These are phyloP conservation scores for Quercus cerris DNA, from an alignment of 306 rosid species.

Conservation along the genomic window DNA sequence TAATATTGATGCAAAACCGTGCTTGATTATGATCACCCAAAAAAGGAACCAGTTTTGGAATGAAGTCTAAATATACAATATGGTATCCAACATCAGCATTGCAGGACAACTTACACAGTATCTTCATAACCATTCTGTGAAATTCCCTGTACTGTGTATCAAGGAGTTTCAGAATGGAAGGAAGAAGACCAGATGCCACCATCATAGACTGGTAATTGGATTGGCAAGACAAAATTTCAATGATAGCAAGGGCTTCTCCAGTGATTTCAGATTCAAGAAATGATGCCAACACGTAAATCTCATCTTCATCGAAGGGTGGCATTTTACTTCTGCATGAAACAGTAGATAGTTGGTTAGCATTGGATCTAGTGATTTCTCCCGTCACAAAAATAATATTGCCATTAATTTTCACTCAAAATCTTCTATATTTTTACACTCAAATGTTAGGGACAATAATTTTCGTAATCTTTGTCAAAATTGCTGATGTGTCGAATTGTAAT, in stretches of 20 bases:
- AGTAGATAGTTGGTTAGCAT: not conserved
- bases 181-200: constrained; percentile 29
- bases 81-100: constrained; percentile 12
- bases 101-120: constrained; percentile 17
- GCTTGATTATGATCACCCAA: constrained; percentile 10
- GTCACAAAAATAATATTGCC: not conserved
- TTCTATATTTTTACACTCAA: too few species aligned
- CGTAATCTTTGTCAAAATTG: too few species aligned
- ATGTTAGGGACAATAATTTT: too few species aligned
- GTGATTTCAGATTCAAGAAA: constrained; percentile 22
- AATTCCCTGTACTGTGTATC: not conserved
- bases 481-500: too few species aligned
- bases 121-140: constrained; percentile 15
- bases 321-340: constrained; percentile 13
- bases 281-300: constrained; percentile 11
- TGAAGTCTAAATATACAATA: constrained; percentile 17
- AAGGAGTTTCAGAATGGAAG: constrained; percentile 17
- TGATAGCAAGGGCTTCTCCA: constrained; percentile 15
- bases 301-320: constrained; percentile 12
- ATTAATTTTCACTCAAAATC: too few species aligned
- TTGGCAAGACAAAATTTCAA: constrained; percentile 17
- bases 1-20: not conserved
- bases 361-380: not conserved
- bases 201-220: constrained; percentile 12
- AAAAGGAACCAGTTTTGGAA: constrained; percentile 14